Evolutionary conservation across 257 asterid genomes (phyloP), one percentile per base, ranked within the genome.

Genomic region (Scutellaria barbata): DNA sequence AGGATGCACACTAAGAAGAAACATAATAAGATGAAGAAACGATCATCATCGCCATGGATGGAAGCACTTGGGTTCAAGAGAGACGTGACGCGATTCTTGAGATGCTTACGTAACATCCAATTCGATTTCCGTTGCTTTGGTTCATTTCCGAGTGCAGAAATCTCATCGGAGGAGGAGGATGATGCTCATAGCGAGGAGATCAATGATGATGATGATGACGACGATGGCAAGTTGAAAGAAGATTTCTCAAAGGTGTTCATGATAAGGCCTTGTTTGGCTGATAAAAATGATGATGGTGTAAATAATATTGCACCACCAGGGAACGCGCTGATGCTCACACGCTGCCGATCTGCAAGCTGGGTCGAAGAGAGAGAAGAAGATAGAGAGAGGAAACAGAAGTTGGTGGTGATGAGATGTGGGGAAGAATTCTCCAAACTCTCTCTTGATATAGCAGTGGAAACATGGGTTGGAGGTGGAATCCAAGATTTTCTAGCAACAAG

Each of bases 261-360:
- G 95, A 55, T 63, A 9, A 43, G 57, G 40, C 58, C 76, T 5
- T 61, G 65, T 47, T 57, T 35, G 25, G 76, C 4, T 25, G 72
- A 57, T 10, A 64, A 62, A 12, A 58, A 66, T 16, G 68, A 30
- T 2, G 51, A 2, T 20, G 63, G 17, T 1, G 39, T 0, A 30
- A 30, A 5, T 30, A 76, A 0, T 33, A 22, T 50, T 5, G 74
- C 66, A 1, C 90, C 96, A 6, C 96, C 95, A 20, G 63, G 81
- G 6, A 90, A 90, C 51, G 96, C 96, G 12, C 72, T 90, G n/a
- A 56, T 90, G 52, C 87, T 90, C 5, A 90, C 88, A 95, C 83
- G 96, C 0, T 87, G 96, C 65, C 88, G 96, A 16, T 90, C 96
- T 10, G 96, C 92, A 76, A 88, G 83, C 68, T 83, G 95, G 96